Evolutionary conservation across 805 yeast species (phyloP).

Genomic region (Yarrowia porcina): DNA sequence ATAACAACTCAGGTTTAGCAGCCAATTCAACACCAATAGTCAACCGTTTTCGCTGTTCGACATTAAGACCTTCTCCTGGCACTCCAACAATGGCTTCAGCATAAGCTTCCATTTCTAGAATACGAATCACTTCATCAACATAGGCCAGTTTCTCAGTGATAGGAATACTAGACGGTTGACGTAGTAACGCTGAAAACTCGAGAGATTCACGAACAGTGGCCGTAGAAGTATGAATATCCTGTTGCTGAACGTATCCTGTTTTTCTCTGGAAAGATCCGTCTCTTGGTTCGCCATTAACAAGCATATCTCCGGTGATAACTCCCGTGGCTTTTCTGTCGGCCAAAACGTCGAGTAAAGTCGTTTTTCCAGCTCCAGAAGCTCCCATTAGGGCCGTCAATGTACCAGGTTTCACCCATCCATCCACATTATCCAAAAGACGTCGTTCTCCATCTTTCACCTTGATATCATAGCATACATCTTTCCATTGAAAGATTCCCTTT

Average conservation of each 20-base stretch:
- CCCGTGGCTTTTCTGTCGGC: slow-evolving; percentile 70
- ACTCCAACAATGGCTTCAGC: slow-evolving; percentile 74
- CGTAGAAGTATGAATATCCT: slow-evolving; percentile 63
- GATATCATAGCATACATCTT: slow-evolving; percentile 67
- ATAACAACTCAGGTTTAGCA: slow-evolving; percentile 57
- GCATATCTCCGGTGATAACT: slow-evolving; percentile 62
- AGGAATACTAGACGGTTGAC: slow-evolving; percentile 57
- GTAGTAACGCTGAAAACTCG: slow-evolving; percentile 59
- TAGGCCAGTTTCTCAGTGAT: slow-evolving; percentile 57
- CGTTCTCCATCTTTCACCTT: slow-evolving; percentile 59
- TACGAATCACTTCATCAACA: slow-evolving; percentile 60
- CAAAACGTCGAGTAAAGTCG: slow-evolving; percentile 66
- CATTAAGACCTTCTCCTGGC: slow-evolving; percentile 66
- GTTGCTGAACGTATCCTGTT: slow-evolving; percentile 75
- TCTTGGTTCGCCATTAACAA: slow-evolving; percentile 60
- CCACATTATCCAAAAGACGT: slow-evolving; percentile 60
- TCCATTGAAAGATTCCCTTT: slow-evolving; percentile 61
- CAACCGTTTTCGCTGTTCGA: slow-evolving; percentile 59
- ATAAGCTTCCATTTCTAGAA: slow-evolving; percentile 60
- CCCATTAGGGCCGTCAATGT: slow-evolving; percentile 77
- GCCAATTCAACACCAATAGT: slow-evolving; percentile 69
- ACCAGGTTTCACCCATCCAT: slow-evolving; percentile 83
- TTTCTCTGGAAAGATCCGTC: slow-evolving; percentile 61
- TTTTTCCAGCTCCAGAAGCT: slow-evolving; percentile 79
- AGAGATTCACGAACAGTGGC: slow-evolving; percentile 72